Conservation (phyloP, 1,139 yeast species). For the Sporopachydermia cereana region DNA sequence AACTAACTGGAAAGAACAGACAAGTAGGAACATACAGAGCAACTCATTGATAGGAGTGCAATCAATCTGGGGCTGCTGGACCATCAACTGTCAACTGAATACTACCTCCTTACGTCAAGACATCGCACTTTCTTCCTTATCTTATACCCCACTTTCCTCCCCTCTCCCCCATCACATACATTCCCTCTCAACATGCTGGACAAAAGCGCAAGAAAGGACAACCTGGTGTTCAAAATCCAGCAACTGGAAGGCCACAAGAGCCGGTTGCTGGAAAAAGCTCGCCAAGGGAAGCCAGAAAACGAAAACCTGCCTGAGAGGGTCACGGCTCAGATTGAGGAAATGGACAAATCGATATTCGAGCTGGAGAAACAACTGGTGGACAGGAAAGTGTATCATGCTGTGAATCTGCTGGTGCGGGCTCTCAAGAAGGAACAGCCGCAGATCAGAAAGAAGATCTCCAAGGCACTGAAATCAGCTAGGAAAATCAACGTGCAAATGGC, state of each 20-base stretch:
- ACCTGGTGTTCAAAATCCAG: slow-evolving; percentile 1
- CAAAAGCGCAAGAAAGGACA: not conserved
- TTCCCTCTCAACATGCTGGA: too few species aligned
- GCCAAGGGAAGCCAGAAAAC: not conserved
- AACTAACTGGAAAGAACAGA: too few species aligned
- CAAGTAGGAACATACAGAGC: too few species aligned
- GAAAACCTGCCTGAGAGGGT: not conserved
- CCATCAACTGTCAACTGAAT: too few species aligned
- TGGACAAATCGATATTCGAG: slow-evolving; percentile 18
- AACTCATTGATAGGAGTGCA: too few species aligned
- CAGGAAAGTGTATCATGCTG: slow-evolving; percentile 22
- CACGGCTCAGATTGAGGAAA: slow-evolving; percentile 16
- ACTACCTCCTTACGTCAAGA: too few species aligned
- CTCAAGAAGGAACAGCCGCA: slow-evolving; percentile 21
- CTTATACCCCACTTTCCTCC: too few species aligned
- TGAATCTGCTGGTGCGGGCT: slow-evolving; percentile 18
- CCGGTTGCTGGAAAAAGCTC: not conserved
- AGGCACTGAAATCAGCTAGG: slow-evolving; percentile 16
- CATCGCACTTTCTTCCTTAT: too few species aligned
- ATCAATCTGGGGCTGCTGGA: too few species aligned
- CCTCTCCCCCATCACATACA: too few species aligned
- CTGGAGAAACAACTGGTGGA: slow-evolving; percentile 21
- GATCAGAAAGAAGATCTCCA: slow-evolving; percentile 22
- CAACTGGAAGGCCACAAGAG: slow-evolving; percentile 1
- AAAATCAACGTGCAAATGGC: slow-evolving; percentile 17